Evolutionary conservation across 2,329 filamentous ascomycete species (phyloP).

Genomic region (Fusarium gaditjirri): DNA sequence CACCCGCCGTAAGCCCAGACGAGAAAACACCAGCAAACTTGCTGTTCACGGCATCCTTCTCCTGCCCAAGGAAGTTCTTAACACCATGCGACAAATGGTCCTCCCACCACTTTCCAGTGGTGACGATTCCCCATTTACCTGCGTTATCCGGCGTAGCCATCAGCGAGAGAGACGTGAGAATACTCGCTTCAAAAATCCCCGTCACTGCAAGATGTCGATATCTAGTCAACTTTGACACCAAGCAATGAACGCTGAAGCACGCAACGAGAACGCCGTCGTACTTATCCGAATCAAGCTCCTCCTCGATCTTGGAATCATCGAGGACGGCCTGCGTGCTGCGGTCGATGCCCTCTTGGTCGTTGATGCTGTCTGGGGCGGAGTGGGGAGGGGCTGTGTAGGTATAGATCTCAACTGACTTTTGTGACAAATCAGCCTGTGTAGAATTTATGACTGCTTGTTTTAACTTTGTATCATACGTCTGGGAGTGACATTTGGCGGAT

Average conservation of each 20-base stretch:
- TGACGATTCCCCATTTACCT: slow-evolving; percentile 84
- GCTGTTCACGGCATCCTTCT: slow-evolving; percentile 46
- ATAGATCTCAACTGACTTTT: slow-evolving; percentile 60
- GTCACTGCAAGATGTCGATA: slow-evolving; percentile 47
- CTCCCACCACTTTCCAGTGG: slow-evolving; percentile 88
- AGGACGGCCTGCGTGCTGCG: slow-evolving; percentile 72
- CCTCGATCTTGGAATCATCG: slow-evolving; percentile 57
- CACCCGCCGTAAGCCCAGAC: slow-evolving; percentile 81
- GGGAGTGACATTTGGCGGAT: slow-evolving; percentile 54
- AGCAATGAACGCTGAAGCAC: slow-evolving; percentile 86
- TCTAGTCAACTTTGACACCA: slow-evolving; percentile 70
- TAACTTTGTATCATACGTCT: slow-evolving; percentile 34
- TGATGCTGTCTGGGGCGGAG: slow-evolving; percentile 77
- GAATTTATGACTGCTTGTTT: not conserved
- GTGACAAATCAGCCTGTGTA: slow-evolving; percentile 28
- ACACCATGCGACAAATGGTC: slow-evolving; percentile 75
- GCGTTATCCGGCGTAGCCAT: slow-evolving; percentile 35
- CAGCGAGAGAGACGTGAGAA: slow-evolving; percentile 71
- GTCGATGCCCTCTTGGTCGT: slow-evolving; percentile 75
- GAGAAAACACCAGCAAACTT: slow-evolving; percentile 84
- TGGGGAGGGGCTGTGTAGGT: slow-evolving; percentile 73
- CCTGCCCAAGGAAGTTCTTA: slow-evolving; percentile 67
- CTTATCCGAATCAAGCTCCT: slow-evolving; percentile 49
- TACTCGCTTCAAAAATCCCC: slow-evolving; percentile 89
- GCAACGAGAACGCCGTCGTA: slow-evolving; percentile 86